These are phyloP conservation scores for Circinella umbellata DNA, from an alignment of 371 early-diverging fungal species.

Conservation along the genomic window DNA sequence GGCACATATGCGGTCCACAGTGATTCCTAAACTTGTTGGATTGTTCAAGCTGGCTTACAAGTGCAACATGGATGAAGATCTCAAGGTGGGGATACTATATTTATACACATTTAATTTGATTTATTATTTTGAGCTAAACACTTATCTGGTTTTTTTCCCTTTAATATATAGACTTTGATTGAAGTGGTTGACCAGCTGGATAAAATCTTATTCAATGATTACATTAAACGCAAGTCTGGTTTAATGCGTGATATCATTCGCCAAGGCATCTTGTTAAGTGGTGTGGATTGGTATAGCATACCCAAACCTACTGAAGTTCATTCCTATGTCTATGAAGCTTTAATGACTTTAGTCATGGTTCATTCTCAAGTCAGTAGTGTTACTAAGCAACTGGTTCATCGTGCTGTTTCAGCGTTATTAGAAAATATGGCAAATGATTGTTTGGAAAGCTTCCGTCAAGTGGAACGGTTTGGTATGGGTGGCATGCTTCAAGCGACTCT, in stretches of 20 bases:
- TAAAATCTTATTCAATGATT: constrained; percentile 80
- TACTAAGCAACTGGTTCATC: constrained; percentile 73
- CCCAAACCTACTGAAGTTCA: constrained; percentile 84
- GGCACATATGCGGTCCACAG: constrained; percentile 66
- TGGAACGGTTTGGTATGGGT: constrained; percentile 86
- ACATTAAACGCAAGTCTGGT: constrained; percentile 76
- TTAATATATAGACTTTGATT: constrained; percentile 48
- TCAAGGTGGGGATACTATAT: constrained; percentile 43
- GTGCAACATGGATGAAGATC: constrained; percentile 66
- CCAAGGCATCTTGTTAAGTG: constrained; percentile 81
- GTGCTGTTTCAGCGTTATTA: constrained; percentile 76
- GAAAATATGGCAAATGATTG: constrained; percentile 78
- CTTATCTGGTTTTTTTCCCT: not conserved
- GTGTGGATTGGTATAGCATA: constrained; percentile 85
- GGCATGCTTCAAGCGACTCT: constrained; percentile 92
- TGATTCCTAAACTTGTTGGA: constrained; percentile 76
- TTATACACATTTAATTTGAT: not conserved
- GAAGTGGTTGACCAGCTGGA: constrained; percentile 77
- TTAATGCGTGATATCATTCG: constrained; percentile 72
- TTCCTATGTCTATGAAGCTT: constrained; percentile 85
- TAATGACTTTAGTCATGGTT: constrained; percentile 87
- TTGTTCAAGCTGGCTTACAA: constrained; percentile 73
- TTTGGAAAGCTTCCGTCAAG: constrained; percentile 73
- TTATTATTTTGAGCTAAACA: no score
- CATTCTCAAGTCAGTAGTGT: constrained; percentile 89